Evolutionary conservation across 257 asterid species (phyloP).

Genomic region (Jacaranda copaia): DNA sequence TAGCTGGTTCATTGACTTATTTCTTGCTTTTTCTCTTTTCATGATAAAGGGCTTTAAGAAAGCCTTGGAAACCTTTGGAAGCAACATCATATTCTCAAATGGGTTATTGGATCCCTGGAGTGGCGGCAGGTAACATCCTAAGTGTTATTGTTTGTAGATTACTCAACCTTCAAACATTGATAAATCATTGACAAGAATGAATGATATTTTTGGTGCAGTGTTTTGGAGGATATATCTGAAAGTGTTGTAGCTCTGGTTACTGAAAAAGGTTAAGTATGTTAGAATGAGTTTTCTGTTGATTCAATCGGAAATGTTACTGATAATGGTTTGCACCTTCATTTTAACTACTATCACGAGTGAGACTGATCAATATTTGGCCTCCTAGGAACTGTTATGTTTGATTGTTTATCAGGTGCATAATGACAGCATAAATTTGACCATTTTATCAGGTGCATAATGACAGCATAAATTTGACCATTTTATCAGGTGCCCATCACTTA

Average conservation of each 20-base stretch:
- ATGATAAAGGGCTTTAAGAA: constrained; percentile 63
- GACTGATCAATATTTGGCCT: too few relatives aligned
- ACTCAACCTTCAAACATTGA: not conserved
- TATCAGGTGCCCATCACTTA: constrained; percentile 89
- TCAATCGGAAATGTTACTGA: too few relatives aligned
- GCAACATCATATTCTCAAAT: constrained; percentile 93
- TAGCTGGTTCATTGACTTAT: constrained; percentile 22
- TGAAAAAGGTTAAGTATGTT: constrained; percentile 65
- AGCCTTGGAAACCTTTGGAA: constrained; percentile 71
- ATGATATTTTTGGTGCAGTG: constrained; percentile 56
- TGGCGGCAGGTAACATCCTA: constrained; percentile 78
- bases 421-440: not conserved
- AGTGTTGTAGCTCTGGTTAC: constrained; percentile 81
- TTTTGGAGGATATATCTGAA: constrained; percentile 80
- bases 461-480: not conserved
- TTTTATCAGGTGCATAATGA: constrained; percentile 59
- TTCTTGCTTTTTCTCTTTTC: constrained; percentile 24
- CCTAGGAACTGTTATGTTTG: not conserved
- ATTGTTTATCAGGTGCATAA: not conserved
- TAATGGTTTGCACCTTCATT: not conserved
- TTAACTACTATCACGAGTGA: not conserved
- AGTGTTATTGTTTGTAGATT: constrained; percentile 5
- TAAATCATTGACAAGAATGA: constrained; percentile 20
- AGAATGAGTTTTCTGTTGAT: not conserved
- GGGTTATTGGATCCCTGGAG: constrained; percentile 98